Base-by-base conservation (phyloP, 768 basidiomycete genomes). In the Termitomyces sp. region DNA sequence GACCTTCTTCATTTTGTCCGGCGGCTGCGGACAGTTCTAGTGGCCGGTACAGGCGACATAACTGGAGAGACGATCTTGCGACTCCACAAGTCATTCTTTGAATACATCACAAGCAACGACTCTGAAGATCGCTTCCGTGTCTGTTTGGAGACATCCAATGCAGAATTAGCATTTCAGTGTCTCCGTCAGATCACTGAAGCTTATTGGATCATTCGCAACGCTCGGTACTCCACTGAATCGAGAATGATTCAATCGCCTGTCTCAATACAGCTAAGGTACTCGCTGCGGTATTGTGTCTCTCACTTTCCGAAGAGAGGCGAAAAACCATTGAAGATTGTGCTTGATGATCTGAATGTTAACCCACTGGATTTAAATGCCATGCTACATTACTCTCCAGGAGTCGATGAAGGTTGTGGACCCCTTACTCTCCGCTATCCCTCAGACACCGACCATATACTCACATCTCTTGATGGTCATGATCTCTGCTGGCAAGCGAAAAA, bases 41-140 rank as follows among this genome's bases (percentile, higher is more conserved):
- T 56, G 5, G 45, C 60, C 9, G 54, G 60, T 22, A 20, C 48
- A 22, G 55, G 38, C 12, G 54, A 55, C 28, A 50, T 61, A n/a
- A 50, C 24, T 15, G 45, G 20, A 7, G 36, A 42, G 5, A 50
- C 38, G 7, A 36, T 42, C 2, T 38, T 50, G 28, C 48, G 53
- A 7, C 54, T 61, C 1, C 60, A 56, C 18, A 61, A 61, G 11
- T 61, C 55, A 18, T 61, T 61, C 24, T 61, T 40, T 24, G 60
- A 61, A 56, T 56, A 61, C 20, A 35, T 61, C 45, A 56, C 60
- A 16, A 42, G 60, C 48, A 7, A 56, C 2, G 28, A 48, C 18
- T 49, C 18, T 18, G 48, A 55, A 9, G 46, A 32, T n/a, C 32
- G 55, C 12, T 61, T 61, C 36, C 54, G 60, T 28, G 53, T 60